Base-by-base conservation (phyloP, 176 grass and related monocot genomes). In the maize (Zea mays) region DNA sequence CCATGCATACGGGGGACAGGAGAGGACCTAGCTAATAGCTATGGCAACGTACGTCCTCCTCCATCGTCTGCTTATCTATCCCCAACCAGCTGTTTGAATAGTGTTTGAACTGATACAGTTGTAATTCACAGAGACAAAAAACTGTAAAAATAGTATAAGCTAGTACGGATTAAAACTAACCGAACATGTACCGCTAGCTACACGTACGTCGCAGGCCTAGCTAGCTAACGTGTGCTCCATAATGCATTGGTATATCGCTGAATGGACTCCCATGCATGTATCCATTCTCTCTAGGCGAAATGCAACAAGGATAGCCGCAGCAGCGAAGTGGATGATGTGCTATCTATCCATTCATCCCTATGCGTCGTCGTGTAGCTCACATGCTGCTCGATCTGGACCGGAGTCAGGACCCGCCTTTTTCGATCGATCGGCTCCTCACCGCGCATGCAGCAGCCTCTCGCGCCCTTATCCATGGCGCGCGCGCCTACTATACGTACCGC, bases 1-100 rank as follows among this genome's bases (percentile, higher is more conserved):
- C 47, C 47, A 55, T 64, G 58, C 47, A 55, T 64, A 65, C 5
- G 81, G 77, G 81, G 76, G 76, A 80, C 85, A 87, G 7, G 59
- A 10, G 75, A 38, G 46, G 75, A 78, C 75, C 75, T 78, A 78
- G 43, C 45, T 27, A n/a, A 34, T 33, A 56, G 54, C 54, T 56
- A 33, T 60, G 3, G 20, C 20, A 62, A 34, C 19, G 43, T 40
- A 17, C 77, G 69, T 35, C 67, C 8, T 65, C 55, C 70, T 41
- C 59, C 40, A 52, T 1, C 27, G 27, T 48, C 67, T 33, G 59
- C 59, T 52, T 41, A 41, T 41, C 40, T 41, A 72, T 27, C 20
- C 6, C 1, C 27, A 27, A 27, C 27, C 27, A 27, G 40, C 65
- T n/a, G n/a, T n/a, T n/a, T n/a, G n/a, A n/a, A n/a, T n/a, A n/a